phyloP scores from a whole-genome alignment of 139 green algal genomes.

The Coelastrella sp. region DNA sequence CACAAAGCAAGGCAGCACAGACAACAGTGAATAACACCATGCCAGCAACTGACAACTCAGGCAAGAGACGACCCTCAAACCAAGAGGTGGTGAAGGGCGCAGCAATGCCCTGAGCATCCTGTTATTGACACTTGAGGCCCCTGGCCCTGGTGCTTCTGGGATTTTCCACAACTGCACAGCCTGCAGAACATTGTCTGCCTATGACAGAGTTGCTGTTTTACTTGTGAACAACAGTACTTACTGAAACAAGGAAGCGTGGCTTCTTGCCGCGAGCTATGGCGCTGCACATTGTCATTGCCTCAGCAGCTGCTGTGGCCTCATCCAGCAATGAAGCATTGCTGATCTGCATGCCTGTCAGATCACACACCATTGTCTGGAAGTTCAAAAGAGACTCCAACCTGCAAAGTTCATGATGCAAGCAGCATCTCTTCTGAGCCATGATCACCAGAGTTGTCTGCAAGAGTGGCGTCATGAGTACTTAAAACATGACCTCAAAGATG shows the following conservation, averaged over 20 bases:
- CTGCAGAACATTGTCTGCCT: not conserved
- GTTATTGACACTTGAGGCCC: not conserved
- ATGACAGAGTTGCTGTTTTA: not conserved
- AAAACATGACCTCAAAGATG: not conserved
- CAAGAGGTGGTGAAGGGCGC: not conserved
- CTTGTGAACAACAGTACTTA: conserved; percentile 41
- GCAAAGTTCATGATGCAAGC: not conserved
- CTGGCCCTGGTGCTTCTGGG: not conserved
- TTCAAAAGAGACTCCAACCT: conserved; percentile 98
- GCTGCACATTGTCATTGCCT: conserved; percentile 99
- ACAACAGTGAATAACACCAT: not conserved
- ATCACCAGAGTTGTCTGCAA: not conserved
- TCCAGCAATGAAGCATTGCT: conserved; percentile 97
- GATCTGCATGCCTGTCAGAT: conserved; percentile 97
- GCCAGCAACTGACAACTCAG: not conserved
- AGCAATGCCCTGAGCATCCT: not conserved
- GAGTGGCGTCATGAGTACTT: no score
- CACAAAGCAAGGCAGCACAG: not conserved
- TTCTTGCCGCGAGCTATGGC: conserved; percentile 97
- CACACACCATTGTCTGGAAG: conserved; percentile 98
- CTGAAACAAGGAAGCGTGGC: conserved; percentile 95
- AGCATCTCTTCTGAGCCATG: not conserved
- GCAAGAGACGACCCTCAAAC: not conserved
- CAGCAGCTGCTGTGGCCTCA: conserved; percentile 97
- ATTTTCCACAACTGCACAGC: not conserved